These are phyloP conservation scores for Ogataea kodamae DNA, from an alignment of 805 yeast genomes.

Conservation along the genomic window DNA sequence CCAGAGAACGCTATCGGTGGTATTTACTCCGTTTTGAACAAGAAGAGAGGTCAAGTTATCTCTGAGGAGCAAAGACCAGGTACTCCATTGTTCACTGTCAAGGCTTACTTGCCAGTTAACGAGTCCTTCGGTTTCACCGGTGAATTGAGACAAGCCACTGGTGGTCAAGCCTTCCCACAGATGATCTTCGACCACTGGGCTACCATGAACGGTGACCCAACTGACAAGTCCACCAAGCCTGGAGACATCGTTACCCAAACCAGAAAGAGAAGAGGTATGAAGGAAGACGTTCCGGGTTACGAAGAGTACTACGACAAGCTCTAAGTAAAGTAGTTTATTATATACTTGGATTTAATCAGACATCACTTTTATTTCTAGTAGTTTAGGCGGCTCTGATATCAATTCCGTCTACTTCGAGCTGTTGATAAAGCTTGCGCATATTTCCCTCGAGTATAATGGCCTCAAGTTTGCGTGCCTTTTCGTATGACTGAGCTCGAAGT, in stretches of 20 bases:
- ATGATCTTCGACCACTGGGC: constrained; percentile 99
- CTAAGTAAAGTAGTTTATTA: constrained; percentile 37
- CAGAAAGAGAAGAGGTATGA: constrained; percentile 96
- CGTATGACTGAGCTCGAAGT: constrained; percentile 8
- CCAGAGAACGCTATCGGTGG: constrained; percentile 99
- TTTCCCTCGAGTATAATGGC: constrained; percentile 10
- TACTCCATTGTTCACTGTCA: constrained; percentile 99
- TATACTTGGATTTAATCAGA: constrained; percentile 17
- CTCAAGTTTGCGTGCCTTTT: constrained; percentile 12
- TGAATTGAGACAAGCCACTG: constrained; percentile 99
- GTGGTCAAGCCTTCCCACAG: constrained; percentile 99
- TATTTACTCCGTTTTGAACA: constrained; percentile 99
- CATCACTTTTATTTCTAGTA: constrained; percentile 4
- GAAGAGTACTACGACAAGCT: constrained; percentile 97
- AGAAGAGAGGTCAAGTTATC: constrained; percentile 98
- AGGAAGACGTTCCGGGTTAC: constrained; percentile 97
- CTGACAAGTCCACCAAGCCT: constrained; percentile 73
- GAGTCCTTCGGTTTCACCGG: constrained; percentile 99
- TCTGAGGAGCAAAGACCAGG: constrained; percentile 99
- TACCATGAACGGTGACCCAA: constrained; percentile 85
- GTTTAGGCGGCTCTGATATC: constrained; percentile 9
- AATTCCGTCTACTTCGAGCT: constrained; percentile 12
- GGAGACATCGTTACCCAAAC: constrained; percentile 55
- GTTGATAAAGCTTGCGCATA: constrained; percentile 4
- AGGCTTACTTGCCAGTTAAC: constrained; percentile 99